Conservation (phyloP, 164 flowering plant genomes). For the Liquidambar formosana region DNA sequence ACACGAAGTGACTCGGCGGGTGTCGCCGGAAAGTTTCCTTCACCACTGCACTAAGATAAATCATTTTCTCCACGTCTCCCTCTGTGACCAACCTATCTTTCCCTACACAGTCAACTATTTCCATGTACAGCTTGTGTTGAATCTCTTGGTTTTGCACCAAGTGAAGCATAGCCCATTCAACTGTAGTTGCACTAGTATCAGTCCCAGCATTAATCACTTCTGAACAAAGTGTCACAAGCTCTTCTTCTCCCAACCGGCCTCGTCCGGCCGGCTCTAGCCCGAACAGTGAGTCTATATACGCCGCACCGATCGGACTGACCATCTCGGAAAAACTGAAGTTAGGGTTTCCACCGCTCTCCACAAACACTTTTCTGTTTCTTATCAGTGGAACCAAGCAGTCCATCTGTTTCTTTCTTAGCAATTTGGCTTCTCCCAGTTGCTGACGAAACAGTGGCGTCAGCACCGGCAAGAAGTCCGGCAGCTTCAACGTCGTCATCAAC, state of each 20-base stretch:
- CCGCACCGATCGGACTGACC: conserved; percentile 77
- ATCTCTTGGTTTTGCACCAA: conserved; percentile 63
- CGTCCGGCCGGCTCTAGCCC: conserved; percentile 45
- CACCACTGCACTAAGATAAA: conserved; percentile 65
- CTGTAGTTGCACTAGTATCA: conserved; percentile 78
- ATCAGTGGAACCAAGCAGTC: conserved; percentile 66
- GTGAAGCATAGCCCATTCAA: conserved; percentile 81
- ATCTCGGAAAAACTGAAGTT: conserved; percentile 27
- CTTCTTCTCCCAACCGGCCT: conserved; percentile 60
- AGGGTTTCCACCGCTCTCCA: conserved; percentile 36
- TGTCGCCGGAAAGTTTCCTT: conserved; percentile 84
- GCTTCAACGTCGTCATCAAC: conserved; percentile 65
- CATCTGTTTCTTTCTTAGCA: conserved; percentile 62
- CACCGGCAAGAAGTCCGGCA: conserved; percentile 83
- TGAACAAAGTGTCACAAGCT: conserved; percentile 73
- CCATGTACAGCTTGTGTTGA: conserved; percentile 62
- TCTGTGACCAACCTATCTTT: conserved; percentile 47
- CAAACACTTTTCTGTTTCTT: conserved; percentile 44
- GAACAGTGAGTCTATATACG: conserved; percentile 79
- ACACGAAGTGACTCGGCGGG: conserved; percentile 84
- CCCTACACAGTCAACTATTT: conserved; percentile 59
- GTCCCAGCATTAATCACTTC: conserved; percentile 89
- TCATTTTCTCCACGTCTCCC: conserved; percentile 62
- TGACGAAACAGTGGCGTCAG: conserved; percentile 62
- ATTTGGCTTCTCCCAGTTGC: conserved; percentile 54